Evolutionary conservation across 2,329 filamentous ascomycete genomes (phyloP).

Genomic region (Escovopsis weberi): DNA sequence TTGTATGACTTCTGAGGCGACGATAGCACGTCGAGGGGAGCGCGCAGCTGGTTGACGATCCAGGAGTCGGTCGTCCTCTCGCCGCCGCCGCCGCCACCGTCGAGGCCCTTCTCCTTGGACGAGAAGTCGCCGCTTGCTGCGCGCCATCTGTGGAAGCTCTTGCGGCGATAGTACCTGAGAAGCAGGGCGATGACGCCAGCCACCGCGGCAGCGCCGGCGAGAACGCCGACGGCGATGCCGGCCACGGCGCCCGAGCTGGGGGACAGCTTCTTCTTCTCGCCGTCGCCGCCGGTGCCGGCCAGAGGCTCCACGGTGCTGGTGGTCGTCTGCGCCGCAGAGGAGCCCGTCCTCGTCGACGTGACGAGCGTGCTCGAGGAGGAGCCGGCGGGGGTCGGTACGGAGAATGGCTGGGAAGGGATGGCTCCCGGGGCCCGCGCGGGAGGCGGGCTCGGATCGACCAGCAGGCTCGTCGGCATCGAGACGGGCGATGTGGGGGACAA

Average conservation of each 20-base stretch:
- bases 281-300: neutral
- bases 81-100: constrained; percentile 12
- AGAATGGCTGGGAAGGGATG: neutral
- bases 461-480: constrained; percentile 14
- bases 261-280: constrained; percentile 1
- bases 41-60: constrained; percentile 12
- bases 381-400: neutral
- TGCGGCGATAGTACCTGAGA: constrained; percentile 26
- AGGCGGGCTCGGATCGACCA: constrained; percentile 13
- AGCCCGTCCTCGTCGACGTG: constrained; percentile 1
- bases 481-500: neutral
- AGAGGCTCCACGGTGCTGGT: constrained; percentile 3
- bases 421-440: constrained; percentile 1
- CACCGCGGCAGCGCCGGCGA: constrained; percentile 30
- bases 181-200: constrained; percentile 33
- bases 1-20: constrained; percentile 13
- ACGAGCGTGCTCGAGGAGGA: neutral
- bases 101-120: constrained; percentile 23
- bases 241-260: constrained; percentile 33
- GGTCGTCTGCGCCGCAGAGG: neutral
- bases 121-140: neutral
- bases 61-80: constrained; percentile 10
- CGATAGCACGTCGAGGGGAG: constrained; percentile 9
- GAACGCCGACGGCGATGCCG: constrained; percentile 42
- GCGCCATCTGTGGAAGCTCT: constrained; percentile 16